Evolutionary conservation across 1,284 basidiomycete species (phyloP).

Genomic region (Kwoniella shivajii): DNA sequence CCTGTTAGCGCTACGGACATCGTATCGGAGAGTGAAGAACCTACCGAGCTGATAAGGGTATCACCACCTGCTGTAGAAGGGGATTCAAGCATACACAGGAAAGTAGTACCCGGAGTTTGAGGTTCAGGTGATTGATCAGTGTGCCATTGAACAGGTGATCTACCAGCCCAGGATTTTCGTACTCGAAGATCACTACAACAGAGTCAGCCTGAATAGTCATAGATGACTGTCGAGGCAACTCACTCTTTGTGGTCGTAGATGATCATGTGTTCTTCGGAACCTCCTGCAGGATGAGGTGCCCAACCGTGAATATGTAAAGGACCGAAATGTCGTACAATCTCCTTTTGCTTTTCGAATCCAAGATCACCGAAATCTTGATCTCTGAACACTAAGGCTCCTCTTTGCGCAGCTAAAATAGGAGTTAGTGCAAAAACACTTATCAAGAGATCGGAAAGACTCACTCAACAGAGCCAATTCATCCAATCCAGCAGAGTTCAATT

Average conservation of each 20-base stretch:
- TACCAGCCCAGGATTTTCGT: constrained; percentile 8
- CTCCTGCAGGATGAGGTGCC: constrained; percentile 1
- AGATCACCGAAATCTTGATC: constrained; percentile 55
- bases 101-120: constrained; percentile 7
- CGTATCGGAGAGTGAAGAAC: too few species aligned
- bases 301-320: constrained; percentile 6
- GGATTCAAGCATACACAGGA: constrained; percentile 8
- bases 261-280: neutral
- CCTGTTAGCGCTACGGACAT: too few species aligned
- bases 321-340: constrained; percentile 10
- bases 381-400: constrained; percentile 68
- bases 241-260: constrained; percentile 3
- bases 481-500: constrained; percentile 61
- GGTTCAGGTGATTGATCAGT: constrained; percentile 8
- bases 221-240: neutral
- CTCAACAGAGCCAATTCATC: constrained; percentile 18
- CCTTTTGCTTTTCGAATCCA: constrained; percentile 44
- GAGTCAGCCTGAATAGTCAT: neutral
- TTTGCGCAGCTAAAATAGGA: constrained; percentile 72
- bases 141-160: constrained; percentile 6
- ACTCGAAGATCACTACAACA: neutral
- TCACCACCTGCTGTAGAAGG: constrained; percentile 15
- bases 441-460: constrained; percentile 50
- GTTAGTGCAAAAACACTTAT: constrained; percentile 59
- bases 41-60: neutral